A percentile compares a stretch with the other conserved stretches of the same genome.
Evolutionary conservation across 2,329 filamentous ascomycete genomes (phyloP).

Genomic region (Diplodia mutila): DNA sequence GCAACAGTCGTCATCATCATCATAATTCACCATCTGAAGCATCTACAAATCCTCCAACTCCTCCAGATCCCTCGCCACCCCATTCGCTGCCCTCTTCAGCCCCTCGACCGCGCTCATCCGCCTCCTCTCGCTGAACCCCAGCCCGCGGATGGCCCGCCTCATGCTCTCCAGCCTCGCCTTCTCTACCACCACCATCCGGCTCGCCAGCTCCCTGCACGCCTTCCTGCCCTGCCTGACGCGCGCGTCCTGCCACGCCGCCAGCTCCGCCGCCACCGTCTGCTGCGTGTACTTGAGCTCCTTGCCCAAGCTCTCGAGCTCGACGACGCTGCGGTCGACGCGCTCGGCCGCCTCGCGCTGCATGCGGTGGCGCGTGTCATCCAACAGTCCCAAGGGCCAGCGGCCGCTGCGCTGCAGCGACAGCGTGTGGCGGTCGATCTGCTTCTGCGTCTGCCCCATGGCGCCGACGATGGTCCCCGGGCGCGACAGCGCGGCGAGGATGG

Average conservation of each 20-base stretch:
- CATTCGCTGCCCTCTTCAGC: not conserved
- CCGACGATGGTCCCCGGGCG: constrained; percentile 78
- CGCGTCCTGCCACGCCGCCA: constrained; percentile 93
- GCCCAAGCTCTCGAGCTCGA: constrained; percentile 74
- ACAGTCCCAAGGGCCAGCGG: constrained; percentile 76
- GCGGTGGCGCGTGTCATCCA: constrained; percentile 85
- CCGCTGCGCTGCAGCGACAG: constrained; percentile 74
- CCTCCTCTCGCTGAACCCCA: constrained; percentile 32
- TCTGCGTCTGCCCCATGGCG: constrained; percentile 73
- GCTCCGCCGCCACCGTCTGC: constrained; percentile 85
- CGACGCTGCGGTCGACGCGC: constrained; percentile 70
- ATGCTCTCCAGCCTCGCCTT: constrained; percentile 78
- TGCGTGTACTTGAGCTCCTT: constrained; percentile 89
- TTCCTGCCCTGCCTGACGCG: constrained; percentile 76
- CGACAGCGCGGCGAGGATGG: constrained; percentile 77
- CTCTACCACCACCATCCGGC: constrained; percentile 78
- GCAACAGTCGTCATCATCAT: not conserved
- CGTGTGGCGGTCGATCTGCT: constrained; percentile 76
- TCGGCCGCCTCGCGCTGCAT: constrained; percentile 83
- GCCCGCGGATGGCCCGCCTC: constrained; percentile 72
- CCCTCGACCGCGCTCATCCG: constrained; percentile 5
- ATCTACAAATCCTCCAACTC: constrained; percentile 20
- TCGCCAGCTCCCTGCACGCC: constrained; percentile 76
- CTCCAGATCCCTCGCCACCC: not conserved
- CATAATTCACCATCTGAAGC: not conserved